Evolutionary conservation across 805 yeast species (phyloP), one percentile per base, ranked within the genome.

Genomic region (Pachysolen tannophilus): DNA sequence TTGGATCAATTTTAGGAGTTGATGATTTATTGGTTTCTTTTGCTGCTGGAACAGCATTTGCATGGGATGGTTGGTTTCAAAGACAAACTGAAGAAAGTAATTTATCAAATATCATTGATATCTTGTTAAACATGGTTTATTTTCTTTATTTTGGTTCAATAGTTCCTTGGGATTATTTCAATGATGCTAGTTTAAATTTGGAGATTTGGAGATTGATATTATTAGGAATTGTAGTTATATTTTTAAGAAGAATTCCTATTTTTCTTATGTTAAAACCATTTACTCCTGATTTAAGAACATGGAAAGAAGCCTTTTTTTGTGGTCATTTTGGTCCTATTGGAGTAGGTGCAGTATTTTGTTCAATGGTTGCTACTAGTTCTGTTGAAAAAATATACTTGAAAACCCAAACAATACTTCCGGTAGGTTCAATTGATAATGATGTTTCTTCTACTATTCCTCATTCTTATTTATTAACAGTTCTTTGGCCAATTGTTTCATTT

Each of bases 271-370:
- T 83, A 33, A 82, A 82, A 49, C 87, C 90, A 0, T 53, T 86
- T 17, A 80, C 85, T 2, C 95, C 96, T 0, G 96, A 87, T 52
- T 73, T 87, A 26, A 78, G 85, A 48, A 72, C 85, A 8, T 87
- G 96, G 95, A 75, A 95, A 55, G 97, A 87, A 55, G 96, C 96
- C 0, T 53, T 87, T 3, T 88, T 88, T 56, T 85, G 94, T 55
- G 96, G 96, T 15, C 95, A 87, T 60, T 87, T 88, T 56, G 97
- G 97, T 13, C 96, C 97, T 2, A 84, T 88, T 50, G 97, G 97
- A 32, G 96, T 87, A 16, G 95, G 96, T 39, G 95, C 95, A 2
- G 67, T 87, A 6, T 86, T 83, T 56, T 90, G 92, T 28, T 78
- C 84, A 5, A 78, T 87, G 33, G 63, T 86, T 42, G 85, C 94